Percentiles rank a stretch among this genome's conserved stretches.
These are phyloP conservation scores for Lagenaria siceraria DNA, from an alignment of 306 rosid species.

Conservation along the genomic window DNA sequence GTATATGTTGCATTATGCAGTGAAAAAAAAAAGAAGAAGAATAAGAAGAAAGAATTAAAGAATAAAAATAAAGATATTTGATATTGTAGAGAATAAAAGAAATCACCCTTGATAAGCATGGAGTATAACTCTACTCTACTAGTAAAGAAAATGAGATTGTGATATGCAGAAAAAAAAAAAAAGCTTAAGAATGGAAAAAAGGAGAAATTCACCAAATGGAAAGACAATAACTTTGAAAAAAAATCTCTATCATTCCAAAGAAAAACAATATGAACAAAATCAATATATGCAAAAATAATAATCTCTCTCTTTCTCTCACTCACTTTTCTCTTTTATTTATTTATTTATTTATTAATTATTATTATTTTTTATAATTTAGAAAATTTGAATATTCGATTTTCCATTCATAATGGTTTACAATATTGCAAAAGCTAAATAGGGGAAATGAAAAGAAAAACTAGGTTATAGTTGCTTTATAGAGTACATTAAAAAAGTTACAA, in stretches of 20 bases:
- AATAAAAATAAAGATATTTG: background rate
- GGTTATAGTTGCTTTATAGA: background rate
- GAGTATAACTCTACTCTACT: background rate
- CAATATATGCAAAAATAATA: background rate
- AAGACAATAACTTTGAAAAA: background rate
- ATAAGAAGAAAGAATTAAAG: too few relatives aligned
- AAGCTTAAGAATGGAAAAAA: background rate
- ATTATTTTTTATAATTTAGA: too few relatives aligned
- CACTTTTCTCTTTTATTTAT: too few relatives aligned
- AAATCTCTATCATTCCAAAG: background rate
- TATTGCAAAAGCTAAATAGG: background rate
- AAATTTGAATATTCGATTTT: background rate
- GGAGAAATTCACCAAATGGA: background rate
- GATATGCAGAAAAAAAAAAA: background rate
- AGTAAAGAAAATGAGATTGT: background rate
- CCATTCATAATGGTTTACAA: background rate
- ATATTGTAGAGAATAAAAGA: background rate
- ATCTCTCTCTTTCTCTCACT: background rate
- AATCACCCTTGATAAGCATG: background rate
- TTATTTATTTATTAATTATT: too few relatives aligned
- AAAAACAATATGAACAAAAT: background rate
- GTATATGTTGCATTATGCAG: background rate
- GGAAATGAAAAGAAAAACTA: background rate
- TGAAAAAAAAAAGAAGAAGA: too few relatives aligned
- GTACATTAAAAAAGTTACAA: background rate